These are phyloP conservation scores for Haematococcus lacustris DNA, from an alignment of 139 green algal species.

Conservation along the genomic window DNA sequence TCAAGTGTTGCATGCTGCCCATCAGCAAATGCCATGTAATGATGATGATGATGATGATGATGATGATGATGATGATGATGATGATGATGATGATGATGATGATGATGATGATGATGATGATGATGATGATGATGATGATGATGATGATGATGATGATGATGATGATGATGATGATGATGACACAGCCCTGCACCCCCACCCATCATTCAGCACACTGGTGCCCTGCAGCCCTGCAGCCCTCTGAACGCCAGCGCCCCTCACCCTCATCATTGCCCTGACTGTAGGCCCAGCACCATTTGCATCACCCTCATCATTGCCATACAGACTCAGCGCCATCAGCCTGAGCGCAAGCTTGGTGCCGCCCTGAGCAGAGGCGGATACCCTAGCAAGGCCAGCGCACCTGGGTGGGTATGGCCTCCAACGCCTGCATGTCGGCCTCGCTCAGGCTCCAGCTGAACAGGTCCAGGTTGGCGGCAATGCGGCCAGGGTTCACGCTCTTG, in stretches of 20 bases:
- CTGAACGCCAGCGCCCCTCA: too few relatives aligned
- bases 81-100: too few relatives aligned
- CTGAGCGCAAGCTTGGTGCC: neutral
- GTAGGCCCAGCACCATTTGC: neutral
- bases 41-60: too few relatives aligned
- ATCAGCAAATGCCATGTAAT: neutral
- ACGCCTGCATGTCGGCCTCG: conserved; percentile 41
- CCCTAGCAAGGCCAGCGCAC: neutral
- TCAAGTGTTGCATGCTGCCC: neutral
- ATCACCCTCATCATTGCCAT: neutral
- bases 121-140: too few relatives aligned
- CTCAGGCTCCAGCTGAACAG: conserved; percentile 61
- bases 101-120: too few relatives aligned
- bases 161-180: too few relatives aligned
- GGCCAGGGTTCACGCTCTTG: conserved; percentile 67
- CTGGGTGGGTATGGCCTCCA: conserved; percentile 37
- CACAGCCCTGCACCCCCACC: too few relatives aligned
- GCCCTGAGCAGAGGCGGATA: neutral
- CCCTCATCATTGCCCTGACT: too few relatives aligned
- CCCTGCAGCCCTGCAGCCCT: too few relatives aligned
- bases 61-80: too few relatives aligned
- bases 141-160: too few relatives aligned
- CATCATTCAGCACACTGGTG: too few relatives aligned
- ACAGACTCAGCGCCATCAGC: neutral
- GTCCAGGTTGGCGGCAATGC: conserved; percentile 81